Base-by-base conservation (phyloP, 495 filamentous ascomycete species). In the Aspergillus sparsus region DNA sequence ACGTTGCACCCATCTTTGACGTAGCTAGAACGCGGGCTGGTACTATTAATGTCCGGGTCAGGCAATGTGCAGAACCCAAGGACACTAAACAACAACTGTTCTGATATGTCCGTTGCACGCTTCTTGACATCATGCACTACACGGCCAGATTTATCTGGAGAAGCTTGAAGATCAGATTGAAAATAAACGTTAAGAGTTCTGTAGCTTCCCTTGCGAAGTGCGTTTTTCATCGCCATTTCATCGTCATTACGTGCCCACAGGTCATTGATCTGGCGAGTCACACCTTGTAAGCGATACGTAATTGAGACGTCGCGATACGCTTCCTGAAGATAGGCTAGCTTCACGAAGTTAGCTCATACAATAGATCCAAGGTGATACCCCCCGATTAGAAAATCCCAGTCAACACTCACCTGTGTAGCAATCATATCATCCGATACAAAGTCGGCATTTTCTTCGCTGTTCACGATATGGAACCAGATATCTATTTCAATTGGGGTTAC, bases 191-290 rank as follows among this genome's bases (percentile, higher is more conserved):
- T 83, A 10, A 83, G 65, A 6, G 76, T 77, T 34, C 56, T 60
- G 61, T 83, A 83, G 47, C 49, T 76, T 44, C 81, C 80, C 57
- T 66, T 69, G 12, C 88, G 85, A 3, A 93, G 79, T 5, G 83
- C 77, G 6, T 83, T 68, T 62, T 92, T 92, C 66, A 87, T 82
- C 2, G 82, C 80, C 2, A 80, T 60, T 36, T 87, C 87, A 37
- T 88, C 82, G 12, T 81, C 66, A 42, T 84, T 80, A n/a, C 82
- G 80, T 32, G 91, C 80, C 65, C 89, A 88, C 13, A 81, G 78
- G 57, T 89, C 86, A 66, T 89, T 91, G 63, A 90, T 79, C 11
- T 87, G 88, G 59, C 88, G 89, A 18, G 89, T 86, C 27, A 91
- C 74, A 46, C 86, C 84, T 65, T 85, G 76, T n/a, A 92, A 65